Evolutionary conservation across 192 early-diverging fungal species (phyloP), one percentile per base, ranked within the genome.

Genomic region (Lobosporangium transversale): DNA sequence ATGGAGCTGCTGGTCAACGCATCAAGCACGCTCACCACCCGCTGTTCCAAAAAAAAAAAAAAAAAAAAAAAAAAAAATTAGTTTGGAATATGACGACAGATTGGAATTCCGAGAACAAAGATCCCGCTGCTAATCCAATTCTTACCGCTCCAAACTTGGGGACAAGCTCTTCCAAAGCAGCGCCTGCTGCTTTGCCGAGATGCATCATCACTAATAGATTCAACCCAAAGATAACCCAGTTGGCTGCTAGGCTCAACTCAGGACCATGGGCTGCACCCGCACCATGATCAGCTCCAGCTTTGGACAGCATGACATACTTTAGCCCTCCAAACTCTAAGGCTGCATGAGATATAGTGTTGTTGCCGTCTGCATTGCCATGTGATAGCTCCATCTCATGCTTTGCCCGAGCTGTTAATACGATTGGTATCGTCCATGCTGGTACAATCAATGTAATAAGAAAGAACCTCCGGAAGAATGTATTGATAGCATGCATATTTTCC

Each of bases 1-100:
- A 82, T 66, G 2, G 62, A 44, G 47, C 70, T 82, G 48, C 80
- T 78, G 4, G 80, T 70, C 57, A 79, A 61, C 12, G 75, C 80
- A 49, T 82, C 75, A 33, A 82, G 55, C 30, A 82, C 62, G 29
- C 71, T 66, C 43, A 75, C 58, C 20, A 75, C 65, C 1, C 71
- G 18, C 9, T 2, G 4, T 18, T 53, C 31, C 8, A 35, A 2
- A 17, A 17, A 35, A 32, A 8, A 44, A 58, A 5, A 58, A 26
- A 21, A n/a, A n/a, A n/a, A n/a, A n/a, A n/a, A n/a, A n/a, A n/a
- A n/a, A n/a, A n/a, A n/a, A n/a, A n/a, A n/a, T n/a, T n/a, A 32
- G 6, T 42, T 31, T 5, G 20, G 36, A 26, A 57, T 12, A 43
- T n/a, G 37, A 29, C 23, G 29, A 52, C 20, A 21, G 49, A 21